Base-by-base conservation (phyloP, 2,329 filamentous ascomycete genomes). In the Cylindrodendrum hubeiense region DNA sequence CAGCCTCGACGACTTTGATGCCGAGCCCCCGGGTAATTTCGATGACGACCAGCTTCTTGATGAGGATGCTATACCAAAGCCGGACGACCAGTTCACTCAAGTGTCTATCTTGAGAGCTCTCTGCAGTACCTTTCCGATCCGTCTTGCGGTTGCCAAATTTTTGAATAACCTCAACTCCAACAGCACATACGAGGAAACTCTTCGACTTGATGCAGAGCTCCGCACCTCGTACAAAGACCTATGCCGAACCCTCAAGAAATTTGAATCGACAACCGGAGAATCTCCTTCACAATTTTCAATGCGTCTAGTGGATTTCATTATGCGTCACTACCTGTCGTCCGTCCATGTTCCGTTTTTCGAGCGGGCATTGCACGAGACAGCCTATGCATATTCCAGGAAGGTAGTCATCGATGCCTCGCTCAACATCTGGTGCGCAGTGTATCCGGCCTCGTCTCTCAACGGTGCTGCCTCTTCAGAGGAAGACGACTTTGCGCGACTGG, bases 321-420 rank as follows among this genome's bases (percentile, higher is more conserved):
- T 89, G 65, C 82, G 85, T 26, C 85, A 87, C 9, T 89, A 87
- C 69, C 74, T 90, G 3, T 79, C 86, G 6, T 79, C 84, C 0
- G 79, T 91, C 0, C 89, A 92, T 70, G 78, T 86, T 3, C 85
- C 86, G 0, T 89, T 83, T 70, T 82, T 85, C 26, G 74, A 74
- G 0, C 71, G 78, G 0, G 77, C 83, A 2, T 74, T 82, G 2
- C 74, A 74, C 0, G 78, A 86, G 5, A 78, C 83, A 1, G 71
- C 79, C 3, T 88, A 84, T 63, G 84, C 85, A 0, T 88, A 82
- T 64, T 87, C 87, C 0, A 76, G 84, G 1, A 85, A 83, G 46
- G 80, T 83, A 0, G 77, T 83, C 0, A 67, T 86, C 6, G 87
- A 89, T 7, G 79, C 79, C 0, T 79, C 83, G 0, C 76, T 86